A percentile compares a stretch with the other conserved stretches of the same genome.
phyloP scores from a whole-genome alignment of 2,329 filamentous ascomycete species.

The Colletotrichum orbiculare region DNA sequence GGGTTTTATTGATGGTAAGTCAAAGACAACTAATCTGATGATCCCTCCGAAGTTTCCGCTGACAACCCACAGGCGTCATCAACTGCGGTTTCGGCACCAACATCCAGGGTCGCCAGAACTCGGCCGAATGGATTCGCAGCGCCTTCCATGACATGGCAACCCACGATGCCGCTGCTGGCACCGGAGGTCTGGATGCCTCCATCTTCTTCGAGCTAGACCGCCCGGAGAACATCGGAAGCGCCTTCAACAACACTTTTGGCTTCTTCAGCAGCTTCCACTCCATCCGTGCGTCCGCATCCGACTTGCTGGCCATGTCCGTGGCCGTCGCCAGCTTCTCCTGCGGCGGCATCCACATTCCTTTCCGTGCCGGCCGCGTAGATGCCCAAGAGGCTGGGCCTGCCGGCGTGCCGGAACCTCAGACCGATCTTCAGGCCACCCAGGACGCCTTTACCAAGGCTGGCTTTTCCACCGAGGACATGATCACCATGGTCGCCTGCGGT shows the following conservation, averaged over 20 bases:
- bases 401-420: conserved; percentile 47
- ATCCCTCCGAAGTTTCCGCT: neutral
- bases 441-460: conserved; percentile 45
- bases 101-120: conserved; percentile 37
- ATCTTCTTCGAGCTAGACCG: conserved; percentile 42
- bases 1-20: conserved; percentile 33
- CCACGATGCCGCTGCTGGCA: conserved; percentile 37
- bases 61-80: conserved; percentile 31
- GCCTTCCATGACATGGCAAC: conserved; percentile 43
- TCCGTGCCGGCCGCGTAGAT: conserved; percentile 46
- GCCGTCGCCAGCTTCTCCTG: conserved; percentile 38
- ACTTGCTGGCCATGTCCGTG: conserved; percentile 42
- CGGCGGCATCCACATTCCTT: conserved; percentile 41
- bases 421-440: conserved; percentile 41
- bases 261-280: conserved; percentile 41
- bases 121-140: conserved; percentile 43
- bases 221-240: conserved; percentile 39
- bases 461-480: conserved; percentile 49
- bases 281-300: conserved; percentile 39
- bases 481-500: conserved; percentile 49
- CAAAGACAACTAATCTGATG: too few species aligned
- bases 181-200: conserved; percentile 41
- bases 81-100: conserved; percentile 38
- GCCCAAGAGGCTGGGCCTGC: conserved; percentile 43
- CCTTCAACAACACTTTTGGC: conserved; percentile 42